Conservation (phyloP, 768 basidiomycete genomes). For the Suillus decipiens region DNA sequence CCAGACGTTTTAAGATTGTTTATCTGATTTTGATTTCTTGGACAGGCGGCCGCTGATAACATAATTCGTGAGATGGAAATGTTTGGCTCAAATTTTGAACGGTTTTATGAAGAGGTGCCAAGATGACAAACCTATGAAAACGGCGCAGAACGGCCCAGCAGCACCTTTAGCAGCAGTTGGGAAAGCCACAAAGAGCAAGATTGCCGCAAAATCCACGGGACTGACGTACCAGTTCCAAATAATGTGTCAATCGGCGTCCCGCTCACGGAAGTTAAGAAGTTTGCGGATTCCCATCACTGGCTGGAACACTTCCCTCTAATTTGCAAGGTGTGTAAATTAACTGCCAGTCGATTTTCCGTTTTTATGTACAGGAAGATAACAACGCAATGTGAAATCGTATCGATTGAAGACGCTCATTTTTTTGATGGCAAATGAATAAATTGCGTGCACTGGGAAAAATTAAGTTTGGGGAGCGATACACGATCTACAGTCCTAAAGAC, state of each 20-base stretch:
- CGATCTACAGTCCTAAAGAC: conserved; percentile 98
- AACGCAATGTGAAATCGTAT: conserved; percentile 90
- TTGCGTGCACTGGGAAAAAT: conserved; percentile 85
- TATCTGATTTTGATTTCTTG: background rate
- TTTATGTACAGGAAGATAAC: conserved; percentile 79
- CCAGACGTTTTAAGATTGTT: background rate
- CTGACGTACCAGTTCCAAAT: conserved; percentile 98
- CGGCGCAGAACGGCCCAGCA: conserved; percentile 43
- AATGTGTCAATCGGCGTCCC: conserved; percentile 92
- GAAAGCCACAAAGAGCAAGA: conserved; percentile 95
- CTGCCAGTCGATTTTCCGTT: too few relatives aligned
- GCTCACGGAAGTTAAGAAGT: conserved; percentile 88
- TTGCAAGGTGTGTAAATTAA: too few relatives aligned
- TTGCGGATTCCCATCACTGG: conserved; percentile 96
- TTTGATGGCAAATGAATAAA: conserved; percentile 98
- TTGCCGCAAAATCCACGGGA: conserved; percentile 91
- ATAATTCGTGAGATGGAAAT: conserved; percentile 96
- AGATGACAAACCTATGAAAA: too few relatives aligned
- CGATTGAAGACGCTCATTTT: conserved; percentile 96
- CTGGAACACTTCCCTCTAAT: conserved; percentile 94
- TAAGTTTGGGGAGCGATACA: conserved; percentile 98
- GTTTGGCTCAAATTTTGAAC: conserved; percentile 88
- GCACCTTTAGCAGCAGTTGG: conserved; percentile 50
- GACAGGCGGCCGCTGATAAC: conserved; percentile 91
- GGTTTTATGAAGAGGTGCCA: conserved; percentile 43